These are phyloP conservation scores for Vigna unguiculata DNA, from an alignment of 306 rosid species.

Conservation along the genomic window DNA sequence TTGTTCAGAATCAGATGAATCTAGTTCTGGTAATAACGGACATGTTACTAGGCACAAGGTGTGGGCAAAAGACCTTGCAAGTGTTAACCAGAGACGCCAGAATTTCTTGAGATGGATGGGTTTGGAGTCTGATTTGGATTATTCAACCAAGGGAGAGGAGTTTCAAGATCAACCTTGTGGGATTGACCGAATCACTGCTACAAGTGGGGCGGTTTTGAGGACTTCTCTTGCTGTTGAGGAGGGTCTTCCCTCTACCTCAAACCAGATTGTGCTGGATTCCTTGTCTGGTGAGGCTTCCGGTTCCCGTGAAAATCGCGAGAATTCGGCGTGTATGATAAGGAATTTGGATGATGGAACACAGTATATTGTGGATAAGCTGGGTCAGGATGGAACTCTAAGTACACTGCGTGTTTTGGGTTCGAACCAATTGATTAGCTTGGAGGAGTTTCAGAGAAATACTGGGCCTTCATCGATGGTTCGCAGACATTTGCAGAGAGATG, in stretches of 20 bases:
- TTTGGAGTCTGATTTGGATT: constrained; percentile 50
- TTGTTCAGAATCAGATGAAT: constrained; percentile 55
- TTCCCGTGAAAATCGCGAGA: constrained; percentile 48
- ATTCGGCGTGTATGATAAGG: constrained; percentile 49
- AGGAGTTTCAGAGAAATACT: constrained; percentile 53
- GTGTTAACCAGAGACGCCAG: constrained; percentile 67
- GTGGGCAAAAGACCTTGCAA: constrained; percentile 57
- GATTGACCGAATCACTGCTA: constrained; percentile 56
- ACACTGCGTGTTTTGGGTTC: constrained; percentile 58
- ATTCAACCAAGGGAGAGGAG: constrained; percentile 44
- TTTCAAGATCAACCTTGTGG: constrained; percentile 40
- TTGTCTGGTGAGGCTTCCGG: constrained; percentile 49
- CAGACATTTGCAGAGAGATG: constrained; percentile 56
- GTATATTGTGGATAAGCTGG: constrained; percentile 57
- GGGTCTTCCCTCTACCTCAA: constrained; percentile 50
- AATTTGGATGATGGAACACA: constrained; percentile 66
- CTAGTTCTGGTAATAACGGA: constrained; percentile 41
- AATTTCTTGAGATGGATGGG: constrained; percentile 76
- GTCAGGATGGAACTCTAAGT: constrained; percentile 52
- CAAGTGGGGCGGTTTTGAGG: constrained; percentile 61
- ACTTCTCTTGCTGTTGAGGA: constrained; percentile 49
- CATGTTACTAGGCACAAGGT: constrained; percentile 45
- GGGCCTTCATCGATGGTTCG: constrained; percentile 60
- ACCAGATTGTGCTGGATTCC: constrained; percentile 48
- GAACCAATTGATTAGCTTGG: constrained; percentile 52